Evolutionary conservation across 176 grass and related monocot species (phyloP), one percentile per base, ranked within the genome.

Genomic region (Urochloa ruziziensis): DNA sequence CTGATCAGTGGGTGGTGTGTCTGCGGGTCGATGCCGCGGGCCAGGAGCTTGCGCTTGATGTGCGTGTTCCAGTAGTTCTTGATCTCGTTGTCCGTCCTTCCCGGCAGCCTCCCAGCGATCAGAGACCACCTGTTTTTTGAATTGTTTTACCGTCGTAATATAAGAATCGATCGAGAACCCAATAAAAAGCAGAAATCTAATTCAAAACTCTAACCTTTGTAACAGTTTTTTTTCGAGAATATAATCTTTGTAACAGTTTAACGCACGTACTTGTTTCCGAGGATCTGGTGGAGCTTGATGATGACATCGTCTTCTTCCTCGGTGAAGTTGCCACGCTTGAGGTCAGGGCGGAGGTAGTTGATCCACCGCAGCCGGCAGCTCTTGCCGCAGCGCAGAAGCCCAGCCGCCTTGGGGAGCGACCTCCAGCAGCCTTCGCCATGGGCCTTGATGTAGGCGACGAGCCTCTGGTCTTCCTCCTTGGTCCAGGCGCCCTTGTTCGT

Each of bases 21-120:
- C 32, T 85, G 51, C 2, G 94, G 91, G 76, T 97, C 91, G 82
- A 97, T 19, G 62, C 91, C 90, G 10, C 89, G 83, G 61, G 89
- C 79, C 32, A 89, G 24, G 35, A 97, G 91, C 82, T 91, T 97
- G 68, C 94, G 84, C 81, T 89, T 97, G 71, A 97, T 94, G 76
- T 97, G 85, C 16, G 94, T 97, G 85, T 94, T 97, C 94, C 94
- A 97, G 60, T 97, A 90, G 59, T 94, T 97, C 89, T 97, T 97
- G 86, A 97, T 97, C 85, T 97, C 94, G 65, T 97, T 97, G 80
- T 97, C 94, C 10, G 94, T 97, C 47, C 94, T 61, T 23, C 94
- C 94, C 8, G 94, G 94, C 68, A 97, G 56, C 28, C 56, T 74
- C 47, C 79, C 91, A 29, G 94, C 91, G 81, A 97, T 97, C 71